Percentiles rank a stretch among this genome's conserved stretches.
phyloP scores from a whole-genome alignment of 139 green algal genomes.

The Chlorella sorokiniana region DNA sequence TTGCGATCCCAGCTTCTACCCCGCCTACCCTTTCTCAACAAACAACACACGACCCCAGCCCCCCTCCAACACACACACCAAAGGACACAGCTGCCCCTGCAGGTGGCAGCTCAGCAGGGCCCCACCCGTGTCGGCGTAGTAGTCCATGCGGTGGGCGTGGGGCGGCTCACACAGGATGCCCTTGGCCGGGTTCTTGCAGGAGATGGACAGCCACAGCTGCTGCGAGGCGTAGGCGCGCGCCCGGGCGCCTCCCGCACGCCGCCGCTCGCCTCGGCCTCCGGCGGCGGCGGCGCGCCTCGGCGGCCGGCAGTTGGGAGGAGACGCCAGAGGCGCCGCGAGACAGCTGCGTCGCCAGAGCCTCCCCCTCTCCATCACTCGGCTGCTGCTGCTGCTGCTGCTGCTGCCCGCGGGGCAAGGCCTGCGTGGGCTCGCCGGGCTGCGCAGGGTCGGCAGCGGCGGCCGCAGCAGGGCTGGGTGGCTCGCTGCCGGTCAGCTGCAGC shows the following conservation, averaged over 20 bases:
- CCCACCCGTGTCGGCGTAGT: conserved; percentile 20
- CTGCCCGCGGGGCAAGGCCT: not conserved
- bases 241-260: not conserved
- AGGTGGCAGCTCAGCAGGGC: not conserved
- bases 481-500: conserved; percentile 22
- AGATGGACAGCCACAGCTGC: conserved; percentile 60
- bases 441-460: not conserved
- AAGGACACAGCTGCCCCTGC: not conserved
- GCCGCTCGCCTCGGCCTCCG: not conserved
- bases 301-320: conserved; percentile 22
- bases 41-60: too few relatives aligned
- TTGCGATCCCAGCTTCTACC: too few relatives aligned
- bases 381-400: conserved; percentile 4
- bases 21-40: too few relatives aligned
- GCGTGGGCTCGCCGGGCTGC: not conserved
- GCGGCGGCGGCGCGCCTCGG: not conserved
- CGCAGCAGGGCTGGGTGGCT: not conserved
- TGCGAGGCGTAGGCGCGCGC: conserved; percentile 35
- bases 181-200: conserved; percentile 67
- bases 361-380: not conserved
- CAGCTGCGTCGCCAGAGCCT: not conserved
- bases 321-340: not conserved
- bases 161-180: conserved; percentile 72
- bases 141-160: conserved; percentile 32
- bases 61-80: not conserved